phyloP scores from a whole-genome alignment of 176 grass and related monocot genomes.

The Dactylis glomerata region DNA sequence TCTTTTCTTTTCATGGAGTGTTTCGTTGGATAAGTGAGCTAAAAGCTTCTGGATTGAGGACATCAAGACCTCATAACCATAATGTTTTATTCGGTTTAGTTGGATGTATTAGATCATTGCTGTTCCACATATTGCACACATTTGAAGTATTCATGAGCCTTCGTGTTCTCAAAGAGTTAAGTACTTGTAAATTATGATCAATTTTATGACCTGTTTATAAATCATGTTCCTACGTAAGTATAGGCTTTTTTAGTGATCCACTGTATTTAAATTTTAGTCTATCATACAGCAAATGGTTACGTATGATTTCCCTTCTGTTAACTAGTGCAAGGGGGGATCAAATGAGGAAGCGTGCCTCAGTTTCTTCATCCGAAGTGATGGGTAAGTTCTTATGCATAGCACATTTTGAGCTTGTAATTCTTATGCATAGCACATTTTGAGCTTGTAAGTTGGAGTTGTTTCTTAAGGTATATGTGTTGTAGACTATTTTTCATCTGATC shows the following conservation, averaged over 20 bases:
- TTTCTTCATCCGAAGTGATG: constrained; percentile 32
- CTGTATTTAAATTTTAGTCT: constrained; percentile 5
- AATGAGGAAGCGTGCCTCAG: constrained; percentile 41
- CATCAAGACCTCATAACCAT: not conserved
- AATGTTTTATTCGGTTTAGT: not conserved
- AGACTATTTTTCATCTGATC: not conserved
- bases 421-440: constrained; percentile 13
- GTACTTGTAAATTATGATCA: not conserved
- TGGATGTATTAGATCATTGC: not conserved
- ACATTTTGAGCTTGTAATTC: too few species aligned
- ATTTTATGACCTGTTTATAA: not conserved
- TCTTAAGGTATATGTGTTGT: not conserved
- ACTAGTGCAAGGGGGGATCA: constrained; percentile 55
- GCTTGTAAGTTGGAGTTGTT: constrained; percentile 1
- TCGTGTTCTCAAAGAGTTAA: too few species aligned
- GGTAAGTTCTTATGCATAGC: constrained; percentile 44
- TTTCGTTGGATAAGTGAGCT: not conserved
- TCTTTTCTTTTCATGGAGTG: not conserved
- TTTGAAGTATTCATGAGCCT: not conserved
- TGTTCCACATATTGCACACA: not conserved
- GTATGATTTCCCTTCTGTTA: constrained; percentile 32
- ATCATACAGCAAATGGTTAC: constrained; percentile 20
- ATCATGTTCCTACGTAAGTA: not conserved
- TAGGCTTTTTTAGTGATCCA: constrained; percentile 13
- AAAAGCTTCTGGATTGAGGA: not conserved